Percentiles rank a stretch among this genome's conserved stretches.
Evolutionary conservation across 1,284 basidiomycete species (phyloP).

Genomic region (Tilletia walkeri): DNA sequence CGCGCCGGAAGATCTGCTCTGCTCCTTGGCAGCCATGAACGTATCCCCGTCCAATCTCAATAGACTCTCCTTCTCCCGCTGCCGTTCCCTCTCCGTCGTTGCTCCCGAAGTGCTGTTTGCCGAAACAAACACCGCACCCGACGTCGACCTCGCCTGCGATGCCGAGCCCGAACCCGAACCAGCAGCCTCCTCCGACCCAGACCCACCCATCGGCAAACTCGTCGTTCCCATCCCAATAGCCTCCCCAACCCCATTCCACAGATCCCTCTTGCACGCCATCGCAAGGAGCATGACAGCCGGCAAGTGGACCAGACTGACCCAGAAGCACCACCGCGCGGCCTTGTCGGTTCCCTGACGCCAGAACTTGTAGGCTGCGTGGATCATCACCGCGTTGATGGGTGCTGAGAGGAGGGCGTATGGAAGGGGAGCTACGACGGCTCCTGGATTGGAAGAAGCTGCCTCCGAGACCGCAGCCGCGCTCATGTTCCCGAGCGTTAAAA

Average conservation of each 20-base stretch:
- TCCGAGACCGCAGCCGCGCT: background rate
- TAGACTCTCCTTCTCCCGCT: background rate
- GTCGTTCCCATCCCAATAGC: constrained; percentile 4
- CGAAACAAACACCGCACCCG: background rate
- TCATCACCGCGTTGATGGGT: constrained; percentile 72
- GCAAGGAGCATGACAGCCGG: constrained; percentile 85
- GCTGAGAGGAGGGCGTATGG: constrained; percentile 74
- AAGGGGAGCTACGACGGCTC: constrained; percentile 56
- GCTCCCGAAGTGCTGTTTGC: background rate
- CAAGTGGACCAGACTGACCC: constrained; percentile 84
- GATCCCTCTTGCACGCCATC: constrained; percentile 65
- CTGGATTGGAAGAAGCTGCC: background rate
- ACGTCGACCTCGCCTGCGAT: background rate
- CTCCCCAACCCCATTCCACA: constrained; percentile 35
- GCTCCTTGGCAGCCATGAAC: too few relatives aligned
- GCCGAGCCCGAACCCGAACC: background rate
- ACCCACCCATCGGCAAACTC: background rate
- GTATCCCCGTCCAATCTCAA: background rate
- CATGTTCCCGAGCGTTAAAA: background rate
- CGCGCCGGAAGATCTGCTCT: too few relatives aligned
- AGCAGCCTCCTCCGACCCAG: background rate
- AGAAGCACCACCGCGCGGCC: constrained; percentile 67
- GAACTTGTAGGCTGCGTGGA: constrained; percentile 72
- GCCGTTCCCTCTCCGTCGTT: background rate
- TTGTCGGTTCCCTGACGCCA: constrained; percentile 71